Percentiles rank a stretch among this genome's conserved stretches.
phyloP scores from a whole-genome alignment of 371 early-diverging fungal species.

The Apophysomyces ossiformis region DNA sequence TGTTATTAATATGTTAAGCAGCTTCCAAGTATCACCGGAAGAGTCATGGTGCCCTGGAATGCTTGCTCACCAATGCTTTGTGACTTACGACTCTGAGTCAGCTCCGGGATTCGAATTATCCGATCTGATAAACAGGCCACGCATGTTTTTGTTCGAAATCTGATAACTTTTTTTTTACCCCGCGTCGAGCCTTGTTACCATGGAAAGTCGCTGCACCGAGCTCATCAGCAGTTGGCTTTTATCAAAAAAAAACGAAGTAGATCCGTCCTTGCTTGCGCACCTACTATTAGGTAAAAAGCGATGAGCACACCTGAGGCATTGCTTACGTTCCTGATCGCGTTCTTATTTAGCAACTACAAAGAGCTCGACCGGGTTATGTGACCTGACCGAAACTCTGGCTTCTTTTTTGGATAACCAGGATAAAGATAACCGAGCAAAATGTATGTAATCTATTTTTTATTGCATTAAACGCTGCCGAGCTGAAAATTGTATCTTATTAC shows the following conservation, averaged over 20 bases:
- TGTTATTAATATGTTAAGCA: too few relatives aligned
- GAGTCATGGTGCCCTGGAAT: too few relatives aligned
- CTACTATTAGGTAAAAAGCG: constrained; percentile 30
- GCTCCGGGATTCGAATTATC: neutral
- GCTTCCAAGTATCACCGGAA: too few relatives aligned
- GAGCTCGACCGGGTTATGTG: constrained; percentile 22
- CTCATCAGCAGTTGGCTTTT: constrained; percentile 33
- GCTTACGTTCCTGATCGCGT: constrained; percentile 1
- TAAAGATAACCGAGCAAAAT: constrained; percentile 23
- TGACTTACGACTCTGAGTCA: neutral
- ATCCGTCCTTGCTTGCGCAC: constrained; percentile 40
- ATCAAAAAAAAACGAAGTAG: constrained; percentile 32
- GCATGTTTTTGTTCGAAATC: constrained; percentile 11
- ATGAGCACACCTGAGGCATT: neutral
- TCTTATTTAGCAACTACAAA: constrained; percentile 22
- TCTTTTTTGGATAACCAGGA: constrained; percentile 22
- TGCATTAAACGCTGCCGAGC: neutral
- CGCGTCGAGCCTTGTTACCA: constrained; percentile 9
- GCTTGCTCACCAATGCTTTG: too few relatives aligned
- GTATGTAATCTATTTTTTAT: constrained; percentile 10
- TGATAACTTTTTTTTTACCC: constrained; percentile 15
- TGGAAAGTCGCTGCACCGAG: constrained; percentile 18
- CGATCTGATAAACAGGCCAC: constrained; percentile 16
- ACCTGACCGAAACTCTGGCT: constrained; percentile 18
- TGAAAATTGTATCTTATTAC: neutral